Evolutionary conservation across 371 early-diverging fungal species (phyloP).

Genomic region (Mortierella sp.): DNA sequence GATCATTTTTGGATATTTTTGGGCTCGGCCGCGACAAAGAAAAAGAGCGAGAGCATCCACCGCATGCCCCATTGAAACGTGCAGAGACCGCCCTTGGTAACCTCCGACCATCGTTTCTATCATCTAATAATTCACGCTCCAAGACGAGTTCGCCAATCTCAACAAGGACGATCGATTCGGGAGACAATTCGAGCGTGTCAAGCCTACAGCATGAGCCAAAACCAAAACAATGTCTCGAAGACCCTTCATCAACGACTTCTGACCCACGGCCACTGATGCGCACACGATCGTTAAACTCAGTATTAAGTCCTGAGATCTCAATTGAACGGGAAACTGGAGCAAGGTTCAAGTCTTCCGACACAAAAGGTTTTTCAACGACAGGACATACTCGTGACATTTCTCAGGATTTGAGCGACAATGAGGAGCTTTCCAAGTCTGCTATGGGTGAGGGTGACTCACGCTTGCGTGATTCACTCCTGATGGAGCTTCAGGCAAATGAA

Average conservation of each 20-base stretch:
- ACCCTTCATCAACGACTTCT: conserved; percentile 5
- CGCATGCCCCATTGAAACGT: conserved; percentile 2
- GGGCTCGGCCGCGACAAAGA: conserved; percentile 54
- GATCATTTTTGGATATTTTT: conserved; percentile 52
- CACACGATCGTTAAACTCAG: conserved; percentile 42
- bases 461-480: conserved; percentile 27
- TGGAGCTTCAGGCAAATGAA: conserved; percentile 31
- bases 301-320: conserved; percentile 20
- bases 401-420: conserved; percentile 21
- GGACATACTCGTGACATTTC: conserved; percentile 16
- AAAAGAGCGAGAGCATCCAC: conserved; percentile 24
- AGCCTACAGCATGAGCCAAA: neutral
- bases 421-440: conserved; percentile 9
- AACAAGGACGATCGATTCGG: conserved; percentile 15
- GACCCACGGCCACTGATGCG: conserved; percentile 9
- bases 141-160: conserved; percentile 27
- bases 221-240: conserved; percentile 20
- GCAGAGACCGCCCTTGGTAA: conserved; percentile 24
- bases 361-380: neutral
- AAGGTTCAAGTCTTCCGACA: neutral
- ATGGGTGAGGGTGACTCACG: conserved; percentile 1
- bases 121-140: conserved; percentile 20
- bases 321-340: neutral
- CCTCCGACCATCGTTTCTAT: conserved; percentile 26
- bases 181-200: conserved; percentile 8